A percentile compares a stretch with the other conserved stretches of the same genome.
These are phyloP conservation scores for Blakeslea trispora DNA, from an alignment of 371 early-diverging fungal species.

Conservation along the genomic window DNA sequence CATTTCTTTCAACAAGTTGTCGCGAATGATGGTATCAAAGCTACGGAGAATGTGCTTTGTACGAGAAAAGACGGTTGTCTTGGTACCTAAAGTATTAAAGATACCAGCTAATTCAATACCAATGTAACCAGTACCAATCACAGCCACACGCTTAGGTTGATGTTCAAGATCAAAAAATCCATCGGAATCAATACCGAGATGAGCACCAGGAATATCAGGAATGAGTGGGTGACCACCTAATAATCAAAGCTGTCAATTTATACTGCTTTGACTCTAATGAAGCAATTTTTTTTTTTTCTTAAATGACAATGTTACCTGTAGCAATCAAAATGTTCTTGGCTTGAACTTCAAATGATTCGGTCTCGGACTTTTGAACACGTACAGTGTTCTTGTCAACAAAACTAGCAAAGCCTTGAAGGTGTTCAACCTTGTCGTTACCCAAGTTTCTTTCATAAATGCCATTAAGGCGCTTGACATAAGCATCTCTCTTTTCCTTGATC, in stretches of 20 bases:
- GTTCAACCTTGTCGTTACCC: constrained; percentile 82
- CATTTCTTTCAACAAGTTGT: constrained; percentile 81
- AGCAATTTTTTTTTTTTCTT: background rate
- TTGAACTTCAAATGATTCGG: constrained; percentile 51
- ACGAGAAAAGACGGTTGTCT: constrained; percentile 88
- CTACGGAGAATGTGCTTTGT: constrained; percentile 82
- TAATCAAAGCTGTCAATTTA: no score
- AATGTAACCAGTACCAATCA: constrained; percentile 91
- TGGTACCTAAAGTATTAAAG: constrained; percentile 85
- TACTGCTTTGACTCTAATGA: no score
- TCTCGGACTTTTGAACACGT: constrained; percentile 59
- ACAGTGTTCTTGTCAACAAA: constrained; percentile 79
- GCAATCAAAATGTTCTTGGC: constrained; percentile 91
- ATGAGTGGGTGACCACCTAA: constrained; percentile 73
- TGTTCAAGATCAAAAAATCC: constrained; percentile 94
- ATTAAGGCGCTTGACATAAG: constrained; percentile 94
- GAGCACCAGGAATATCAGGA: constrained; percentile 82
- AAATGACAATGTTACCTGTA: constrained; percentile 53
- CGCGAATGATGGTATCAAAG: constrained; percentile 90
- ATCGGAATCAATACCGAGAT: constrained; percentile 90
- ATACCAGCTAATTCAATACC: constrained; percentile 97
- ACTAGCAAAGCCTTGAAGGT: constrained; percentile 82
- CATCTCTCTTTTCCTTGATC: constrained; percentile 92
- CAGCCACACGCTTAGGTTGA: constrained; percentile 91
- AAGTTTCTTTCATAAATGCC: constrained; percentile 94